These are phyloP conservation scores for Benincasa hispida DNA, from an alignment of 306 rosid species.

Conservation along the genomic window DNA sequence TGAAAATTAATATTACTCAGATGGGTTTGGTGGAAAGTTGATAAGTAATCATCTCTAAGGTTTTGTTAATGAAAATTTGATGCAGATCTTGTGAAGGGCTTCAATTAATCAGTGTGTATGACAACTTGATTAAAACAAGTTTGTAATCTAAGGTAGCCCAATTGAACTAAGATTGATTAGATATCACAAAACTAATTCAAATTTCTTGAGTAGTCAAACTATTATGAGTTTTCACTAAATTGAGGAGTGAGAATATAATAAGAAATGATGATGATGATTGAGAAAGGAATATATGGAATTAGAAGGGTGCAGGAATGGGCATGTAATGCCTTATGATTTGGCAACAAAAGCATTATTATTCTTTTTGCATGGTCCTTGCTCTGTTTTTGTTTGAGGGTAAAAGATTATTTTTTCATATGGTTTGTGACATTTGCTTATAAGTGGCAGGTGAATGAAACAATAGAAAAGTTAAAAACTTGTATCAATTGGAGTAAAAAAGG, in stretches of 20 bases:
- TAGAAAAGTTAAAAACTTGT: not conserved
- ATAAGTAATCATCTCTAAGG: not conserved
- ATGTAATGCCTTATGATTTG: not conserved
- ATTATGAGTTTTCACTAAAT: not conserved
- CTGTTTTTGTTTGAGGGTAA: not conserved
- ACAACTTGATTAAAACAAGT: not conserved
- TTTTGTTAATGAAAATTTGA: not conserved
- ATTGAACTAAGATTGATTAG: not conserved
- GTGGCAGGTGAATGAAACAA: not conserved
- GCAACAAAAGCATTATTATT: not conserved
- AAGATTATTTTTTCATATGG: not conserved
- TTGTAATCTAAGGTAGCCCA: not conserved
- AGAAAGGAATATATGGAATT: not conserved
- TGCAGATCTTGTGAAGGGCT: not conserved
- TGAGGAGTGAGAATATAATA: not conserved
- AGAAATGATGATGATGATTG: not conserved
- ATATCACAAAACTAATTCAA: not conserved
- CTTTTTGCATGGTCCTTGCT: not conserved
- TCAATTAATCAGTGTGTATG: not conserved
- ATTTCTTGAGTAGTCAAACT: not conserved
- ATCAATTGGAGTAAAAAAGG: not conserved
- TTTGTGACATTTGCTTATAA: not conserved
- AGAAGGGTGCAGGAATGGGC: not conserved
- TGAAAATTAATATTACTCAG: not conserved
- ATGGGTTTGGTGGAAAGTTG: constrained; percentile 5